These are phyloP conservation scores for Naganishia albida DNA, from an alignment of 1,284 basidiomycete genomes.

Conservation along the genomic window DNA sequence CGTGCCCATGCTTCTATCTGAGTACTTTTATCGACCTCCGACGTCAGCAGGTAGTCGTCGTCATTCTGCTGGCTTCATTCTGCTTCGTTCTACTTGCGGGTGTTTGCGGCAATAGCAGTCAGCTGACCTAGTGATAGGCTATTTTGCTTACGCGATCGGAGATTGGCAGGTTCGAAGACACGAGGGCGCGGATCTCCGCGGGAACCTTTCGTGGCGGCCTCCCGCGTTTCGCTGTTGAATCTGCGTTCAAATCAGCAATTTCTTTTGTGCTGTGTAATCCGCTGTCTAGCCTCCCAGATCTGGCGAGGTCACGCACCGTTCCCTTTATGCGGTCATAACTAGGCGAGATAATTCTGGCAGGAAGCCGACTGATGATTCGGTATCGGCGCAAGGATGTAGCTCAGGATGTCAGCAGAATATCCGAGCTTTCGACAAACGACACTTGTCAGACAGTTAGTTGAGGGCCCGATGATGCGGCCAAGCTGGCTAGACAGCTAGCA, in stretches of 20 bases:
- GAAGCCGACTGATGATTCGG: slow-evolving; percentile 1
- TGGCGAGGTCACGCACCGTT: neutral
- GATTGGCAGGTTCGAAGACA: slow-evolving; percentile 12
- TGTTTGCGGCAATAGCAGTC: slow-evolving; percentile 1
- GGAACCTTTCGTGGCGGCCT: neutral
- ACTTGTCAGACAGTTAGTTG: neutral
- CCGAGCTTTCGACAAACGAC: slow-evolving; percentile 4
- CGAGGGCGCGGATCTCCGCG: neutral
- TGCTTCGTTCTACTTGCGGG: too few species aligned
- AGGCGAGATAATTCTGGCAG: neutral
- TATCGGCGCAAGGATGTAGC: slow-evolving; percentile 3
- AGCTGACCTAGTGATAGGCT: slow-evolving; percentile 22
- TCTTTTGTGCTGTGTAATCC: neutral
- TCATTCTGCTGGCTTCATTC: neutral
- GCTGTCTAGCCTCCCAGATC: neutral
- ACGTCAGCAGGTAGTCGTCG: neutral
- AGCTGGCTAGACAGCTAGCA: neutral
- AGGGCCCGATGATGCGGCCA: neutral
- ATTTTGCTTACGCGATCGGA: slow-evolving; percentile 14
- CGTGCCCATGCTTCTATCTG: neutral
- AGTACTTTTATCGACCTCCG: neutral
- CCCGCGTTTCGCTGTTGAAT: neutral
- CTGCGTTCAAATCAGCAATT: neutral
- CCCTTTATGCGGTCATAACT: neutral
- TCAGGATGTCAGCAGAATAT: slow-evolving; percentile 24